Conservation (phyloP, 2,329 filamentous ascomycete genomes). For the Colletotrichum horii region DNA sequence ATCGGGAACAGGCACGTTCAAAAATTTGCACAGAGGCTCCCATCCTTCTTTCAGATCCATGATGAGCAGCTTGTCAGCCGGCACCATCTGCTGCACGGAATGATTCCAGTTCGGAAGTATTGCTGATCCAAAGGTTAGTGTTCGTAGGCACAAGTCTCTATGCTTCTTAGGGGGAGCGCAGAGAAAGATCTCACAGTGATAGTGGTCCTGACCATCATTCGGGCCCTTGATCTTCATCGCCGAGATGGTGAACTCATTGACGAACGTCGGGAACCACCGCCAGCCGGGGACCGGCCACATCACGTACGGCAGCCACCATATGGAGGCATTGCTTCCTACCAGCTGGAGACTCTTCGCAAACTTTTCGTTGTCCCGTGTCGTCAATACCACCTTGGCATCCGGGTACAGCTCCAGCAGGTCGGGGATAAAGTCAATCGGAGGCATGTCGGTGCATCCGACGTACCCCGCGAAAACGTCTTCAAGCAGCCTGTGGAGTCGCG, state of each 20-base stretch:
- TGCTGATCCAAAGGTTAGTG: neutral
- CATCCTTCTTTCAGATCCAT: slow-evolving; percentile 39
- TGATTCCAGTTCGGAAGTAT: neutral
- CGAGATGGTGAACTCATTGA: neutral
- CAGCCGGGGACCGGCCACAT: slow-evolving; percentile 2
- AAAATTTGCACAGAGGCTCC: slow-evolving; percentile 40
- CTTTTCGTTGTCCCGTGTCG: slow-evolving; percentile 37
- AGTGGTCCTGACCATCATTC: neutral
- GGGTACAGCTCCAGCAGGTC: slow-evolving; percentile 55
- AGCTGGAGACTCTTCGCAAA: slow-evolving; percentile 37
- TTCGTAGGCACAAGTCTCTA: neutral
- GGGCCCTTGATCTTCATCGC: neutral
- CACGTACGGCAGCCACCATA: neutral
- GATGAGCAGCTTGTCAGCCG: slow-evolving; percentile 29
- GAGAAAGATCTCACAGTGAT: neutral
- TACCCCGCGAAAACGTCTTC: slow-evolving; percentile 45
- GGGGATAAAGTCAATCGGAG: slow-evolving; percentile 43
- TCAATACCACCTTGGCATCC: slow-evolving; percentile 51
- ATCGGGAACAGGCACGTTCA: slow-evolving; percentile 35
- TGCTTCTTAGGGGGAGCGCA: neutral
- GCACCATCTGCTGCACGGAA: neutral
- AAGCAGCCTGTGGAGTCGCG: slow-evolving; percentile 34
- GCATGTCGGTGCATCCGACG: slow-evolving; percentile 50
- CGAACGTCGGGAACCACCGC: neutral
- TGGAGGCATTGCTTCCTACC: neutral